phyloP scores from a whole-genome alignment of 1,284 basidiomycete species.

The Pterulicium gracile region DNA sequence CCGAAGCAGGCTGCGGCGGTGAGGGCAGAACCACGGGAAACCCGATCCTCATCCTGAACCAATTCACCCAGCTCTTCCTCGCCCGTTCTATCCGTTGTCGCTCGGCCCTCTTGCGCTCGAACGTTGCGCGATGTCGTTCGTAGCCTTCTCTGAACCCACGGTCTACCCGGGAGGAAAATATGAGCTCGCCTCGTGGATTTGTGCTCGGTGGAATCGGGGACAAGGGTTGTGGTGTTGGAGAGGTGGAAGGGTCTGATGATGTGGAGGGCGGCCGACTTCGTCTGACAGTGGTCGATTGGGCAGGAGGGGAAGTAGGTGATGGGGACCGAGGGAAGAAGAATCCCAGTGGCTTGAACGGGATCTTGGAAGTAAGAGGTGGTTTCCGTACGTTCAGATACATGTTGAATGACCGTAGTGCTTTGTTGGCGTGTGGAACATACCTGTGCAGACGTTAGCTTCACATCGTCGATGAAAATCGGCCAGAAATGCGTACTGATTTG shows the following conservation, averaged over 20 bases:
- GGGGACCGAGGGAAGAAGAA: constrained; percentile 50
- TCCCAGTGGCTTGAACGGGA: constrained; percentile 54
- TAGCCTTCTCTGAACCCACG: constrained; percentile 82
- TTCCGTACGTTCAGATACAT: constrained; percentile 94
- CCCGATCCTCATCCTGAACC: constrained; percentile 25
- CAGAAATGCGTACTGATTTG: constrained; percentile 66
- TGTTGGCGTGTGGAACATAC: constrained; percentile 95
- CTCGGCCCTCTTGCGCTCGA: constrained; percentile 74
- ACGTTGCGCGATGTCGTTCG: constrained; percentile 86
- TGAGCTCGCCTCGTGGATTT: constrained; percentile 92
- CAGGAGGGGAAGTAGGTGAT: constrained; percentile 17
- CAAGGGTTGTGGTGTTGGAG: constrained; percentile 72
- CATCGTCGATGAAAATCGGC: constrained; percentile 7
- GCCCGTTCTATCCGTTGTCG: constrained; percentile 35
- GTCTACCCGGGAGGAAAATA: constrained; percentile 87
- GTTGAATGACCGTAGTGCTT: constrained; percentile 84
- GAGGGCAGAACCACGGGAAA: constrained; percentile 17
- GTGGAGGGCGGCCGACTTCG: constrained; percentile 25
- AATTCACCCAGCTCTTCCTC: constrained; percentile 33
- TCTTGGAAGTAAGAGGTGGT: constrained; percentile 49
- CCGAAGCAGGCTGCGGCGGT: no score
- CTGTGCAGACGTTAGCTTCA: constrained; percentile 29
- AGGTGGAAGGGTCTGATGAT: constrained; percentile 38
- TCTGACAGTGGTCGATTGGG: constrained; percentile 15
- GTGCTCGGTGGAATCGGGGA: constrained; percentile 79